Conservation (phyloP, 176 grass and related monocot genomes). For the Tillandsia fasciculata region DNA sequence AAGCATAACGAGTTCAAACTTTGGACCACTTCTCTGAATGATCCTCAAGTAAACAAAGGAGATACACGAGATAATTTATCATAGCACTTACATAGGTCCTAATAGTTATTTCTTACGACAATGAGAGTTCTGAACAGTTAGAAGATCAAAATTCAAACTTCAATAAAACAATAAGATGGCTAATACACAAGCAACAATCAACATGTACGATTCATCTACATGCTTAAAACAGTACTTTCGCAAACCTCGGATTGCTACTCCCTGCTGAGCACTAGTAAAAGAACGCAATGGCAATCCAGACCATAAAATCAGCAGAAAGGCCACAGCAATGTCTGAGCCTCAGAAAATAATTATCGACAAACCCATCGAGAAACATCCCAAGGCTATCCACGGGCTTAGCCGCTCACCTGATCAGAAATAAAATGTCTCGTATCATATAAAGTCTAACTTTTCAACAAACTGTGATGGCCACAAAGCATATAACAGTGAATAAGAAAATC, state of each 20-base stretch:
- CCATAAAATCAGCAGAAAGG: neutral
- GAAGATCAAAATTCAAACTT: too few relatives aligned
- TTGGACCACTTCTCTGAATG: too few relatives aligned
- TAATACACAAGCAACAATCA: too few relatives aligned
- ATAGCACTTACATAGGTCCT: too few relatives aligned
- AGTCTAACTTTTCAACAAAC: neutral
- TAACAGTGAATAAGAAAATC: neutral
- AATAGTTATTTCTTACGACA: too few relatives aligned
- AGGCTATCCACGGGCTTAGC: constrained; percentile 56
- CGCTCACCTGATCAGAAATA: constrained; percentile 39
- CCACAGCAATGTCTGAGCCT: neutral
- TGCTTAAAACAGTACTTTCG: too few relatives aligned
- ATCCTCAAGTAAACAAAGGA: too few relatives aligned
- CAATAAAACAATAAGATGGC: too few relatives aligned
- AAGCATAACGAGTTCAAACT: too few relatives aligned
- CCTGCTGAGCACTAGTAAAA: neutral
- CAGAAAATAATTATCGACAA: constrained; percentile 49
- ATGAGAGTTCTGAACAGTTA: too few relatives aligned
- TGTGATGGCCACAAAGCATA: neutral
- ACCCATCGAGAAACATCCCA: constrained; percentile 49
- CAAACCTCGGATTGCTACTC: neutral
- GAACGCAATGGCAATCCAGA: neutral
- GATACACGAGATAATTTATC: too few relatives aligned
- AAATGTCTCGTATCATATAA: neutral
- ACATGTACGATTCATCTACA: too few relatives aligned